Evolutionary conservation across 2,329 filamentous ascomycete genomes (phyloP), one percentile per base, ranked within the genome.

Genomic region (Neonectria punicea): DNA sequence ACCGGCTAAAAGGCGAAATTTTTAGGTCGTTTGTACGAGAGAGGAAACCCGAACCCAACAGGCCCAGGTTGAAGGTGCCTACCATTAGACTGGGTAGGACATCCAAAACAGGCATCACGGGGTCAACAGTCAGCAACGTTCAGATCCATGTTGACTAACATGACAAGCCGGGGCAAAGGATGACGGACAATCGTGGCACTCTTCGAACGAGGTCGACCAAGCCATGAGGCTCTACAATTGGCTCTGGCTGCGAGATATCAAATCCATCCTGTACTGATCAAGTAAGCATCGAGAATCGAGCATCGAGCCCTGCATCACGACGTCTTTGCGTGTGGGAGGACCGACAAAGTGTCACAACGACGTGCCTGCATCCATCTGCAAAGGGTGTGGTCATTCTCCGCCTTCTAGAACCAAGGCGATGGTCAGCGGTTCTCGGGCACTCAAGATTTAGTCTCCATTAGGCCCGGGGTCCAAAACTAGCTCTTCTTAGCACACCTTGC

Each of bases 221-320:
- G 55, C 54, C n/a, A 62, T 71, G 68, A 71, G 65, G 69, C 66
- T 71, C 71, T 62, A n/a, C 44, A 51, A 46, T 49, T 36, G 22
- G 50, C 53, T 60, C 18, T 51, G 50, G 30, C 18, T 32, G 43
- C 59, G 53, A 25, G 25, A 25, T 25, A 25, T 2, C 25, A 25
- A 25, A 5, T 6, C 25, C 25, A 6, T 25, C 25, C 25, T 25
- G 25, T 25, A 2, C 25, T 25, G 22, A 22, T 22, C 22, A 22
- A 22, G 22, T 22, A 22, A 22, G 22, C 22, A 22, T 22, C 22
- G 22, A 22, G 22, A 2, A 22, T 22, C 22, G 22, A 22, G 44
- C 10, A 57, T 39, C 36, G 28, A 30, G 60, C 46, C 46, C 53
- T 53, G 25, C 54, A 47, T 4, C 32, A 46, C n/a, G 25, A 18